Evolutionary conservation across 2,329 filamentous ascomycete genomes (phyloP).

Genomic region (Chaetomiaceae sp.): DNA sequence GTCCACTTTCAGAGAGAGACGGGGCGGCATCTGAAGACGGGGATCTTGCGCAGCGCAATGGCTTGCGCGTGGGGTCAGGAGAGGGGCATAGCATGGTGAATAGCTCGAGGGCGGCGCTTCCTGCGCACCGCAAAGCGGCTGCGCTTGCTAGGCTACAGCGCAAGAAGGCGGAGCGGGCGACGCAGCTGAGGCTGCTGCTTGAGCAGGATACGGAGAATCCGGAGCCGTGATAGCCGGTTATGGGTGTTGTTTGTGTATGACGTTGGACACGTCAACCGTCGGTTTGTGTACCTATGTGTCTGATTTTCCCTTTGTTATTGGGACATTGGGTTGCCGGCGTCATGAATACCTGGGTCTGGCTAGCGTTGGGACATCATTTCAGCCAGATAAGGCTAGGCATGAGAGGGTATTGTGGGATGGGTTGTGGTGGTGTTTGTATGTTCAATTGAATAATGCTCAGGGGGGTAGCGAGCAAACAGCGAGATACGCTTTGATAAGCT

Average conservation of each 20-base stretch:
- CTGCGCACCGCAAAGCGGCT: conserved; percentile 47
- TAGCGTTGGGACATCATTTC: no score
- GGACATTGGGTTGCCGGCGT: neutral
- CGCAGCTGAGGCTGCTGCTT: conserved; percentile 27
- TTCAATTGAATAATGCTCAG: no score
- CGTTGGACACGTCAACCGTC: neutral
- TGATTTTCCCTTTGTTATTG: neutral
- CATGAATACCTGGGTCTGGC: no score
- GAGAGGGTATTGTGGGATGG: no score
- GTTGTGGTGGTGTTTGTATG: no score
- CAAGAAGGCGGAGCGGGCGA: conserved; percentile 46
- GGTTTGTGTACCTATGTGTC: neutral
- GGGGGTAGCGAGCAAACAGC: no score
- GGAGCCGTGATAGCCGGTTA: conserved; percentile 28
- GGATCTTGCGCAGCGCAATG: conserved; percentile 42
- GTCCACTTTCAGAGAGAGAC: conserved; percentile 24
- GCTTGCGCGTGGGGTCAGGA: conserved; percentile 36
- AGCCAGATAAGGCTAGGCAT: no score
- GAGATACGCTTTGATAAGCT: no score
- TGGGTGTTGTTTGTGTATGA: neutral
- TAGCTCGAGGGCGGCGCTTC: conserved; percentile 38
- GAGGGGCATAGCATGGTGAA: conserved; percentile 31
- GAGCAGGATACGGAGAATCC: conserved; percentile 47
- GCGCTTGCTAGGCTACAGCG: conserved; percentile 50
- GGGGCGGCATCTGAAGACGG: conserved; percentile 31